Conservation (phyloP, 108 stramenopile genomes). For the Fragilariopsis cylindrus region DNA sequence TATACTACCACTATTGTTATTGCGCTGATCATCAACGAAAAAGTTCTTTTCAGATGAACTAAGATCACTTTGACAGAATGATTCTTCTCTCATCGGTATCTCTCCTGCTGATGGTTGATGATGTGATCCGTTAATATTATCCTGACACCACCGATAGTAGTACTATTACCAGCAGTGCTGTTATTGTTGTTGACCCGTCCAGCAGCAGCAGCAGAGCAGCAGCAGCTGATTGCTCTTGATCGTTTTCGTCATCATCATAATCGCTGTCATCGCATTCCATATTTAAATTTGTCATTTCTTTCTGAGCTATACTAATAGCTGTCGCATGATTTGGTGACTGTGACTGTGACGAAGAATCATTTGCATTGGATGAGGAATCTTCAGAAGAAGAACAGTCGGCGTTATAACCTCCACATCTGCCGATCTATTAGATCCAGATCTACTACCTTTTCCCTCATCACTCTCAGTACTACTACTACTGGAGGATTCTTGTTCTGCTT, state of each 20-base stretch:
- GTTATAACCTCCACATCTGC: slow-evolving; percentile 31
- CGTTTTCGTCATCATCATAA: slow-evolving; percentile 10
- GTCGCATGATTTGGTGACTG: background rate
- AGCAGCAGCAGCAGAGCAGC: background rate
- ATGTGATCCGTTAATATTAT: no score
- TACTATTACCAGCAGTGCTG: no score
- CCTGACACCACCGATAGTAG: no score
- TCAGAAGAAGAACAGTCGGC: slow-evolving; percentile 43
- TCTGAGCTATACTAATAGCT: slow-evolving; percentile 1
- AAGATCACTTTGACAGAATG: background rate
- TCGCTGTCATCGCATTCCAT: background rate
- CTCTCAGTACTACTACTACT: slow-evolving; percentile 22
- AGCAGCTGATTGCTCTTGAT: background rate
- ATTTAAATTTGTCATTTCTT: slow-evolving; percentile 5
- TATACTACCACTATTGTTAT: no score
- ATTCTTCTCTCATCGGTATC: background rate
- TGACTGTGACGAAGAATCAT: no score
- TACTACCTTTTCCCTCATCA: slow-evolving; percentile 26
- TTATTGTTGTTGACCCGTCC: no score
- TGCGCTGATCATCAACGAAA: background rate
- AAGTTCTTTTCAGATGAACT: background rate
- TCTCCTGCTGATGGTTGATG: background rate
- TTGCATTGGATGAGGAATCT: slow-evolving; percentile 18
- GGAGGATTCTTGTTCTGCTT: slow-evolving; percentile 22
- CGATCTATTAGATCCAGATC: slow-evolving; percentile 31